Conservation (phyloP, 208 protist species). For the Polymyxa betae region DNA sequence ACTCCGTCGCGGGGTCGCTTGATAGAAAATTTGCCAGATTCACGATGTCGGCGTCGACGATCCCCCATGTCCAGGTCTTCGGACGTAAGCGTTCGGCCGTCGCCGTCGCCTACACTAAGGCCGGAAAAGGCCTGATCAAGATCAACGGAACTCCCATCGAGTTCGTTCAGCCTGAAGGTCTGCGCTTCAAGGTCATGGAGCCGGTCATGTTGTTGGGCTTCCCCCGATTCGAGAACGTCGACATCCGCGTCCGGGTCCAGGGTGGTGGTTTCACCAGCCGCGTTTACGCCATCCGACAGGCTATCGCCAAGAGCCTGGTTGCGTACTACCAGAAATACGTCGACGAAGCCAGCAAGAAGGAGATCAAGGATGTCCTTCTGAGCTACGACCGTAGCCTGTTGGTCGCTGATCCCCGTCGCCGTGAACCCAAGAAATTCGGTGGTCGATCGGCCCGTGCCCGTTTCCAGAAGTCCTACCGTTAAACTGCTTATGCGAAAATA, state of each 20-base stretch:
- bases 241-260: slow-evolving; percentile 90
- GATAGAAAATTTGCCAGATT: too few species aligned
- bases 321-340: slow-evolving; percentile 99
- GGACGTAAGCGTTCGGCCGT: slow-evolving; percentile 96
- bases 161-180: slow-evolving; percentile 92
- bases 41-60: background rate
- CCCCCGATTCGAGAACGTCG: slow-evolving; percentile 87
- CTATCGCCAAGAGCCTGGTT: slow-evolving; percentile 97
- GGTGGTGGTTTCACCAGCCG: slow-evolving; percentile 97
- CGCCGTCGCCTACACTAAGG: slow-evolving; percentile 94
- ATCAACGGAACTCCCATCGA: slow-evolving; percentile 97
- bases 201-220: slow-evolving; percentile 94
- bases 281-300: slow-evolving; percentile 97
- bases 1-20: too few species aligned
- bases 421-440: slow-evolving; percentile 99
- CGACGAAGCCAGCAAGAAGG: slow-evolving; percentile 90
- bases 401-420: slow-evolving; percentile 98
- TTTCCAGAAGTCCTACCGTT: slow-evolving; percentile 99
- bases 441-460: slow-evolving; percentile 96
- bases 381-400: slow-evolving; percentile 96
- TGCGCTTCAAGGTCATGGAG: slow-evolving; percentile 94
- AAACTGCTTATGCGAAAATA: slow-evolving; percentile 72
- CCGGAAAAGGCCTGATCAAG: slow-evolving; percentile 94
- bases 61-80: slow-evolving; percentile 68
- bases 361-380: slow-evolving; percentile 95